Base-by-base conservation (phyloP, 371 early-diverging fungal species). In the Actinomucor elegans region DNA sequence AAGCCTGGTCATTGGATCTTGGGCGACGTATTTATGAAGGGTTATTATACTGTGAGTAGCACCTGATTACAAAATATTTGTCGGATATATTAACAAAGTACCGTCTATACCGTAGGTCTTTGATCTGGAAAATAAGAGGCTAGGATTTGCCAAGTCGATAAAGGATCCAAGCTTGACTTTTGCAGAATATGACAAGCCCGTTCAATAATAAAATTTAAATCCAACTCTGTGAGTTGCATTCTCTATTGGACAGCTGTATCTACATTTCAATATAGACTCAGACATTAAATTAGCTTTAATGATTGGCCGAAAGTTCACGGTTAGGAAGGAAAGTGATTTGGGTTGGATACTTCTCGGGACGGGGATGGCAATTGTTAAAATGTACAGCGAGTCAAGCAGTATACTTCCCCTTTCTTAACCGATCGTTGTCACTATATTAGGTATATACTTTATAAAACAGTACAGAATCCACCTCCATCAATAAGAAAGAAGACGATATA, bases 21-120 rank as follows among this genome's bases (percentile, higher is more conserved):
- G 11, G 91, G 91, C 1, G 89, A 90, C 66, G 88, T 88, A 2
- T 89, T 90, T 64, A 57, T 91, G 38, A 78, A 87, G 18, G 76
- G 71, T 20, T 88, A 83, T 42, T 90, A 89, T 64, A 84, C 93
- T 34, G 83, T 88, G 78, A 64, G 69, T 29, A 40, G 5, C 5
- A 20, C 14, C 1, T 40, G 0, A 0, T 21, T 20, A 1, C 4
- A 14, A 12, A 11, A 40, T 12, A 1, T 20, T 5, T 15, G 6
- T 24, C 3, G 4, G 0, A 20, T 9, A 15, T 5, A 9, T 10
- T 5, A 35, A 15, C 17, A 38, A 24, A 18, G 1, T 23, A 12
- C 20, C 0, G 10, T 18, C 20, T 17, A 20, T 18, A 20, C 18
- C 18, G 6, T 40, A 61, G 61, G 52, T 61, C 17, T 62, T 62